Evolutionary conservation across 345 rosid species (phyloP), one percentile per base, ranked within the genome.

Genomic region (Eucalyptus sideroxylon): DNA sequence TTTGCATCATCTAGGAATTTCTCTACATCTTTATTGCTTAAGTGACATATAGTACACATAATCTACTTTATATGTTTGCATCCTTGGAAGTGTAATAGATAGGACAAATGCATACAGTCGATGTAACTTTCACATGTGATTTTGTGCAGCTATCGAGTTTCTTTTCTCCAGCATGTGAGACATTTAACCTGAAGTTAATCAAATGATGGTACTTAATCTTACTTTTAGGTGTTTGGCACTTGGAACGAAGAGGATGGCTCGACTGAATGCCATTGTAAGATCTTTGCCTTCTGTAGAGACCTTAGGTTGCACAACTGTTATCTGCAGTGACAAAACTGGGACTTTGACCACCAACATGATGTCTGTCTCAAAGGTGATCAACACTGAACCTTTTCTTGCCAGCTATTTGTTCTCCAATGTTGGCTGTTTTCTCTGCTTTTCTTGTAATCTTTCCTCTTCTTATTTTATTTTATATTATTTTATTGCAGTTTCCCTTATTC

Each of bases 221-320:
- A 51, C 42, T 56, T 93, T 53, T 88, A 98, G 99, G 94, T 97
- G 99, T 94, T 96, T 98, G 96, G 99, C 99, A 31, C 99, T 98
- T 82, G 99, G 99, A 87, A 98, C 99, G 60, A 98, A 98, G 95
- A 95, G 98, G 89, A 98, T 98, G 99, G 99, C 99, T 88, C 96
- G 99, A 89, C 92, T 98, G 93, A 98, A 98, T 94, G 99, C 99
- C 56, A 96, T 98, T 92, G 99, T 98, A 77, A 95, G 99, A 72
- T 96, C 99, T 87, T 95, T 98, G 96, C 99, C 99, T 89, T 98
- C 99, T 34, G 99, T 97, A 31, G 99, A 98, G 94, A 98, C 99
- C 62, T 94, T 97, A 90, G 99, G 99, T 87, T 98, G 99, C 94
- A 98, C 99, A 86, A 97, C 99, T 86, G 99, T 98, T 89, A 98